Base-by-base conservation (phyloP, 305 asterid genomes). In the Coffea humblotiana region DNA sequence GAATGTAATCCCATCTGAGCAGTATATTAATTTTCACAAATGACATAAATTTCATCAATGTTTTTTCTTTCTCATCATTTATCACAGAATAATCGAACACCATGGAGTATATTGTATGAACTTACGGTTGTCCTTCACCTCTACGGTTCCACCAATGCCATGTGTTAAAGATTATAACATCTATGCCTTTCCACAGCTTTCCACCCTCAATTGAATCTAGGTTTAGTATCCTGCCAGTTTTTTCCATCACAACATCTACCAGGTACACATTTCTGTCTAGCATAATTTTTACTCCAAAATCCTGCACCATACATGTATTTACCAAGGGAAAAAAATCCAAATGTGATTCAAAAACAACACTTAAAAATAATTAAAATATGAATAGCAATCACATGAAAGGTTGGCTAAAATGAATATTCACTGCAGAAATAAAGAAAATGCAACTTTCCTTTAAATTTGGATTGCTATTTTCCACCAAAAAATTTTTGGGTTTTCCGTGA, bases 121-220 rank as follows among this genome's bases (percentile, higher is more conserved):
- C 94, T 66, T 54, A 94, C 98, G 98, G 97, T 85, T 95, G 99
- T 11, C 92, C 74, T 27, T 84, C 47, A 35, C 99, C 99, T 65
- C 98, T 88, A 51, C 98, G 98, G 72, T 81, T 92, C 99, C 99
- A 95, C 99, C 99, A 93, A 70, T 95, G 99, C 98, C 98, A 95
- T 5, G 98, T 95, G 71, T 95, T 95, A 88, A 93, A 95, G 72
- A 95, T 82, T 65, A 95, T 84, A 83, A 90, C 79, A 77, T 95
- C 97, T 23, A 88, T 69, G 37, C 92, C 95, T 19, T 73, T 83
- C 99, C 99, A 95, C 4, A 84, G 76, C 83, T 92, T 91, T 54
- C 92, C 91, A 14, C 92, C 88, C 70, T 85, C 79, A 49, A 93
- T 95, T 0, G 87, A 81, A 60, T 84, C 83, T 51, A 84, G 76